phyloP scores from a whole-genome alignment of 2,329 filamentous ascomycete genomes.

The Cyclaneusma minus region DNA sequence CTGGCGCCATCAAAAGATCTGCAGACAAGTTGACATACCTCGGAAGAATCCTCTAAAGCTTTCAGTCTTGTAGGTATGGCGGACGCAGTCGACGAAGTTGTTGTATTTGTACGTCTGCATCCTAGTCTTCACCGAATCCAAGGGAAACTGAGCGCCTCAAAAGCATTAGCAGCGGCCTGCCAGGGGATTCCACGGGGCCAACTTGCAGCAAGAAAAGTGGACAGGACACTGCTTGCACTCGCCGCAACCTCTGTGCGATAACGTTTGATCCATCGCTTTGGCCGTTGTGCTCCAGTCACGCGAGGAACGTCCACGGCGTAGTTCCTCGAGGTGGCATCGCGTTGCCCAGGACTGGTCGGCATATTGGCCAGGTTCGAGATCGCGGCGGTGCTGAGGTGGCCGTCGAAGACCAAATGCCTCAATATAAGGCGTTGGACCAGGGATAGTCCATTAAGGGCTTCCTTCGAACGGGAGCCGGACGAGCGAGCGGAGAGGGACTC shows the following conservation, averaged over 20 bases:
- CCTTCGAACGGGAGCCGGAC: conserved; percentile 10
- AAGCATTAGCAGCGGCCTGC: conserved; percentile 5
- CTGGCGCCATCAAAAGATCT: not conserved
- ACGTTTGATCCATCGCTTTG: conserved; percentile 48
- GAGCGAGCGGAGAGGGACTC: too few species aligned
- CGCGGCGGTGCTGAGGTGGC: conserved; percentile 22
- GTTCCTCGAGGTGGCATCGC: conserved; percentile 7
- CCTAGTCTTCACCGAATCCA: conserved; percentile 80
- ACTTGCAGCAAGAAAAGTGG: conserved; percentile 54
- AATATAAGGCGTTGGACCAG: conserved; percentile 37
- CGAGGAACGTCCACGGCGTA: conserved; percentile 14
- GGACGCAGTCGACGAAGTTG: conserved; percentile 59
- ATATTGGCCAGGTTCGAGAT: conserved; percentile 26
- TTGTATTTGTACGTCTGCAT: conserved; percentile 77
- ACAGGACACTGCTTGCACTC: conserved; percentile 60
- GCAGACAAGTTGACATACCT: conserved; percentile 44
- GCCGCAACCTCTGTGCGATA: conserved; percentile 73
- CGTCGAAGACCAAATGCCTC: conserved; percentile 39
- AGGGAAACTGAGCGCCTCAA: conserved; percentile 53
- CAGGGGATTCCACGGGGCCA: conserved; percentile 1
- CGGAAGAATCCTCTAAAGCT: conserved; percentile 65
- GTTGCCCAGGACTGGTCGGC: conserved; percentile 17
- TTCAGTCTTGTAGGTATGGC: conserved; percentile 61
- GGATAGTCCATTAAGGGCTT: conserved; percentile 36
- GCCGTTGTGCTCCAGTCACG: conserved; percentile 20